Percentiles rank a stretch among this genome's conserved stretches.
These are phyloP conservation scores for Podosphaera fusca DNA, from an alignment of 2,329 filamentous ascomycete genomes.

Conservation along the genomic window DNA sequence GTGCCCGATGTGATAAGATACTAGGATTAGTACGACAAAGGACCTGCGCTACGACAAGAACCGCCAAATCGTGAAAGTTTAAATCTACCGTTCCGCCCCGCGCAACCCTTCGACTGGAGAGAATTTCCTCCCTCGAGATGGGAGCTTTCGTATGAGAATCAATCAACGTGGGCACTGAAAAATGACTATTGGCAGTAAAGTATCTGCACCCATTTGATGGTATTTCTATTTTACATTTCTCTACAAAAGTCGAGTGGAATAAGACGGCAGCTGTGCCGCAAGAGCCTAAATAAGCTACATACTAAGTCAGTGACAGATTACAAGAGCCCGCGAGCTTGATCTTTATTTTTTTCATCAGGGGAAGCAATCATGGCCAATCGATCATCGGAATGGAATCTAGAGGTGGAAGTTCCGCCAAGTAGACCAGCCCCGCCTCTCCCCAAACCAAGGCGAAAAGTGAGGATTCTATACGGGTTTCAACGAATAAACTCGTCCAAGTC, in stretches of 20 bases:
- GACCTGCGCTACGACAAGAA: not conserved
- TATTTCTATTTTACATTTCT: too few species aligned
- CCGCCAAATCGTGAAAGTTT: not conserved
- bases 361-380: constrained; percentile 8
- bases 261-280: too few species aligned
- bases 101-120: not conserved
- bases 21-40: not conserved
- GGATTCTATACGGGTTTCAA: constrained; percentile 14
- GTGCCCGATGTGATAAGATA: too few species aligned
- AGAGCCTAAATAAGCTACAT: not conserved
- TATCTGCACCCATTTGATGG: not conserved
- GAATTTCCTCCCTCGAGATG: not conserved
- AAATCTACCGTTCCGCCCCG: not conserved
- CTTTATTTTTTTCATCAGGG: not conserved
- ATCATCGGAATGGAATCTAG: constrained; percentile 7
- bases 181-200: not conserved
- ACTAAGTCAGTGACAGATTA: not conserved
- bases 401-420: constrained; percentile 4
- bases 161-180: not conserved
- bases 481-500: constrained; percentile 17
- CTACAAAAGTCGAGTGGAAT: too few species aligned
- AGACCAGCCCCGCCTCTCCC: constrained; percentile 9
- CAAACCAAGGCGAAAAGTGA: constrained; percentile 14
- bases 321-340: not conserved
- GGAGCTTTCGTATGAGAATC: not conserved